These are phyloP conservation scores for Cyclostephanos tholiformis DNA, from an alignment of 108 stramenopile species.

Conservation along the genomic window DNA sequence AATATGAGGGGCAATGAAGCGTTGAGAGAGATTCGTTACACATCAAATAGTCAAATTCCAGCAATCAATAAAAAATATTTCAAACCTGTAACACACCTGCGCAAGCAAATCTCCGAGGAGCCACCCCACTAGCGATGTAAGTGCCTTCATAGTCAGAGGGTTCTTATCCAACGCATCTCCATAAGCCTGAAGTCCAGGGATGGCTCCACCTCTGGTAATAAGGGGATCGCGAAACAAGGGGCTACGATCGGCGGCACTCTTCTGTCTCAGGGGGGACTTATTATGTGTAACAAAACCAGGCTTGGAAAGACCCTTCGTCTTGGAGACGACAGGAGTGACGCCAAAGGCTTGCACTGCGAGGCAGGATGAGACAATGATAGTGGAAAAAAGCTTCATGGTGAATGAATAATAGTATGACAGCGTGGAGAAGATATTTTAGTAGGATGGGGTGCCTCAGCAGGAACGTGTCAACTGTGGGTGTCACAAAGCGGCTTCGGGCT, in stretches of 20 bases:
- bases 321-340: conserved; percentile 55
- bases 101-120: conserved; percentile 95
- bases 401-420: not conserved
- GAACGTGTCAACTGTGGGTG: too few species aligned
- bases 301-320: conserved; percentile 46
- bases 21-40: conserved; percentile 5
- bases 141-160: conserved; percentile 94
- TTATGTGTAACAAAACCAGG: conserved; percentile 37
- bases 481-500: too few species aligned
- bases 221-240: conserved; percentile 81
- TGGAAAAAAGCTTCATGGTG: conserved; percentile 83
- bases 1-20: conserved; percentile 1
- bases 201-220: conserved; percentile 85
- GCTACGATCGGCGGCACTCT: conserved; percentile 55
- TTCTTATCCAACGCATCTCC: conserved; percentile 90
- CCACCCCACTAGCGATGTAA: conserved; percentile 95
- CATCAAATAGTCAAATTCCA: not conserved
- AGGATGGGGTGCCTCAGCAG: too few species aligned
- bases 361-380: conserved; percentile 73
- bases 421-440: too few species aligned
- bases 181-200: conserved; percentile 92
- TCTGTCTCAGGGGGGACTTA: conserved; percentile 56
- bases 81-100: conserved; percentile 70
- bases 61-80: not conserved
- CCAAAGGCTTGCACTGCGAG: conserved; percentile 77